Percentiles rank a stretch among this genome's conserved stretches.
Conservation (phyloP, 331 rosid genomes). For the Cydonia oblonga region DNA sequence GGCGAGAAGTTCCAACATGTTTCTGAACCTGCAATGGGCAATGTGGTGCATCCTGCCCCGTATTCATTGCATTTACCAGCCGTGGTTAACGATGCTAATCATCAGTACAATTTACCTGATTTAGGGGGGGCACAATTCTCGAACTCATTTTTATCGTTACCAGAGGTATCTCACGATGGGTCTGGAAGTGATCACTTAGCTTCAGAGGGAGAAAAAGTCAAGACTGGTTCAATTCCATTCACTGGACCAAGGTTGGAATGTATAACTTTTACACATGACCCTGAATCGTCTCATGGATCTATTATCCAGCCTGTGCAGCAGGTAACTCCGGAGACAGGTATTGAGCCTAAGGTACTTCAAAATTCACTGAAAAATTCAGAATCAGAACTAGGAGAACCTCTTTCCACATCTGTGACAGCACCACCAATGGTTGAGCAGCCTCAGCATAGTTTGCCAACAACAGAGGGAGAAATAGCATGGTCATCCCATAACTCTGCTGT, state of each 20-base stretch:
- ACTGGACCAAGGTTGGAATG: slow-evolving; percentile 14
- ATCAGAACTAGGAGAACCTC: slow-evolving; percentile 28
- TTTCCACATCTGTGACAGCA: slow-evolving; percentile 18
- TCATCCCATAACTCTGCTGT: slow-evolving; percentile 21
- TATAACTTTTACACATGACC: slow-evolving; percentile 11
- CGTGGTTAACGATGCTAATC: slow-evolving; percentile 21
- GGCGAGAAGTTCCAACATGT: slow-evolving; percentile 24
- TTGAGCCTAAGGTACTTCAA: slow-evolving; percentile 24
- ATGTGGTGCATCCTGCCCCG: slow-evolving; percentile 30
- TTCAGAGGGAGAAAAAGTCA: slow-evolving; percentile 29
- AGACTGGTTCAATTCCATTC: slow-evolving; percentile 29
- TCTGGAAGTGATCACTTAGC: slow-evolving; percentile 19
- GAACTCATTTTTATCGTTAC: slow-evolving; percentile 35
- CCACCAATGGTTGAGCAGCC: slow-evolving; percentile 27
- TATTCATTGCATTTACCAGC: slow-evolving; percentile 38
- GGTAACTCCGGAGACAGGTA: slow-evolving; percentile 16
- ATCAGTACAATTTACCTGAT: slow-evolving; percentile 27
- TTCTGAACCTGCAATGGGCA: slow-evolving; percentile 22
- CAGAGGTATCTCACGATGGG: slow-evolving; percentile 24
- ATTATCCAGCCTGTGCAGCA: slow-evolving; percentile 22
- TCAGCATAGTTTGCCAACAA: slow-evolving; percentile 22
- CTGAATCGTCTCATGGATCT: slow-evolving; percentile 22
- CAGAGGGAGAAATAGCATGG: slow-evolving; percentile 32
- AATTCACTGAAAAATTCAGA: slow-evolving; percentile 23
- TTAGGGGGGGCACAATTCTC: slow-evolving; percentile 32